Percentiles rank a stretch among this genome's conserved stretches.
Conservation (phyloP, 331 rosid genomes). For the Quercus tomentella region DNA sequence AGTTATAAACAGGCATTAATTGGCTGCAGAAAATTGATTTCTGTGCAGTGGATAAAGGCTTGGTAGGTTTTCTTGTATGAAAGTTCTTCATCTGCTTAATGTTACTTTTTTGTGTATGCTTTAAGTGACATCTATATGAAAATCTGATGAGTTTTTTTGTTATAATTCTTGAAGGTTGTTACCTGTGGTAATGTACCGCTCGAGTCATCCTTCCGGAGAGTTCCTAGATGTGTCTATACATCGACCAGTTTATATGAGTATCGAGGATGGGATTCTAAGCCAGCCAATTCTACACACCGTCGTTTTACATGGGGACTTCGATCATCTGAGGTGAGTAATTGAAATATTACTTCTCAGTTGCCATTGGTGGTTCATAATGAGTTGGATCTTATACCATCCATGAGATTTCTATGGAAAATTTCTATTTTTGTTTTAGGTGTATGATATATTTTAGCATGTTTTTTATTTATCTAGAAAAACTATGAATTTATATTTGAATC, state of each 20-base stretch:
- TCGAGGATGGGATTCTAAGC: slow-evolving; percentile 97
- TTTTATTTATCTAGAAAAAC: not conserved
- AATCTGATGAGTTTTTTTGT: slow-evolving; percentile 24
- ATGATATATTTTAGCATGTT: too few species aligned
- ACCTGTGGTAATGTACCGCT: slow-evolving; percentile 98
- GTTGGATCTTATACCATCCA: not conserved
- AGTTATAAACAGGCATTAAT: not conserved
- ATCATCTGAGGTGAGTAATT: slow-evolving; percentile 70
- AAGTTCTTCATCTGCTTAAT: slow-evolving; percentile 10
- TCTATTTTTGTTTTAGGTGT: not conserved
- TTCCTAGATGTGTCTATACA: slow-evolving; percentile 94
- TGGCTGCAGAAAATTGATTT: slow-evolving; percentile 8
- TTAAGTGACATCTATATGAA: slow-evolving; percentile 19
- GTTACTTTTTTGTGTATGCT: slow-evolving; percentile 10
- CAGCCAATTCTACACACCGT: slow-evolving; percentile 85
- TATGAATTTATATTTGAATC: slow-evolving; percentile 8
- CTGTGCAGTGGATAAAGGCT: slow-evolving; percentile 1
- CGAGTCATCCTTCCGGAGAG: slow-evolving; percentile 89
- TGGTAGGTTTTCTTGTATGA: slow-evolving; percentile 4
- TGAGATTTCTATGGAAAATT: not conserved
- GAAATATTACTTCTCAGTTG: not conserved
- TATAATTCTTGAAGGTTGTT: slow-evolving; percentile 72
- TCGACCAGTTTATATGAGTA: slow-evolving; percentile 90
- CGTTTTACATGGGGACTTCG: slow-evolving; percentile 97
- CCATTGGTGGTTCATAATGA: not conserved